Conservation (phyloP, 2,329 filamentous ascomycete genomes). For the Botrytis elliptica region DNA sequence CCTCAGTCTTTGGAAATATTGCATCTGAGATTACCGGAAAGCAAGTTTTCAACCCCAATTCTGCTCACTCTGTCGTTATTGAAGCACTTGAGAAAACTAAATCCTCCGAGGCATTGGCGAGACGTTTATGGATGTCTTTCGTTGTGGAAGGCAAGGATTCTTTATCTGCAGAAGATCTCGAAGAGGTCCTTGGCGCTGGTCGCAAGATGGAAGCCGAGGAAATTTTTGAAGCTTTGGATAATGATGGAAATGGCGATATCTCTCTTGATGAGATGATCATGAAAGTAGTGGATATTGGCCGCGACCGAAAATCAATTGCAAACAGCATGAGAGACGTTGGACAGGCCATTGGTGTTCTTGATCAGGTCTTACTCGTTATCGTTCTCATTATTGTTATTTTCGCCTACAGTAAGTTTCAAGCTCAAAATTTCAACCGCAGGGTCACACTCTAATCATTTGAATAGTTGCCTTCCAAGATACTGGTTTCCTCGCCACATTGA, state of each 20-base stretch:
- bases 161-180: constrained; percentile 75
- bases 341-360: constrained; percentile 87
- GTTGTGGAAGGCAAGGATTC: constrained; percentile 85
- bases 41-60: constrained; percentile 89
- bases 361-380: constrained; percentile 78
- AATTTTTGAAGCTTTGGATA: constrained; percentile 77
- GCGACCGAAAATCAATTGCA: constrained; percentile 82
- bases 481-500: constrained; percentile 79
- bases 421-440: constrained; percentile 17
- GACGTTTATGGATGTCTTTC: constrained; percentile 96
- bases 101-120: constrained; percentile 88
- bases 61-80: constrained; percentile 84
- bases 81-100: constrained; percentile 82
- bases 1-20: constrained; percentile 87
- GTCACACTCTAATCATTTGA: constrained; percentile 31
- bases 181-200: constrained; percentile 78
- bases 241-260: constrained; percentile 89
- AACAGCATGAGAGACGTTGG: constrained; percentile 98
- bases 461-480: constrained; percentile 82
- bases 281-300: constrained; percentile 78
- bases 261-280: constrained; percentile 84
- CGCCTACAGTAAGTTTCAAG: constrained; percentile 64
- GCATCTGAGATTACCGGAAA: constrained; percentile 95
- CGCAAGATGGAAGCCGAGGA: constrained; percentile 80
- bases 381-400: constrained; percentile 79